Evolutionary conservation across 805 yeast species (phyloP).

Genomic region (Hanseniaspora pseudoguilliermondii): DNA sequence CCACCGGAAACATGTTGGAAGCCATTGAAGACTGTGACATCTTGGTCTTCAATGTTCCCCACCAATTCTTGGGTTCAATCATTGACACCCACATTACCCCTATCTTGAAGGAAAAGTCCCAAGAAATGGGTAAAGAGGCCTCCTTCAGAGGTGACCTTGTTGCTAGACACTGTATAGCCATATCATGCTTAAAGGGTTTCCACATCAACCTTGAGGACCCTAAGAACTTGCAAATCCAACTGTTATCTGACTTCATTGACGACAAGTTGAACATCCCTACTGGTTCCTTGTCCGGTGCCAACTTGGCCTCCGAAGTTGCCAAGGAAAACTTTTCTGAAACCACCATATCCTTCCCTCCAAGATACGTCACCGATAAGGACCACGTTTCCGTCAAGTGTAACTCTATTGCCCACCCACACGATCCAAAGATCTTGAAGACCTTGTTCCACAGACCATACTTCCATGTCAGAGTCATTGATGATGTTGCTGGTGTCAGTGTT

Average conservation of each 20-base stretch:
- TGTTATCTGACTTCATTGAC: slow-evolving; percentile 66
- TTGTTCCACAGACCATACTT: slow-evolving; percentile 95
- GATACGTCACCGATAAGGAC: slow-evolving; percentile 48
- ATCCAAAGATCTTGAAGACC: slow-evolving; percentile 43
- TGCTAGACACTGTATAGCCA: slow-evolving; percentile 61
- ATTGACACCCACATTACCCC: slow-evolving; percentile 25
- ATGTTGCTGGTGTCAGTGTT: slow-evolving; percentile 89
- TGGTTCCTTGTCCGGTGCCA: slow-evolving; percentile 96
- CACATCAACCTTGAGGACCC: slow-evolving; percentile 38
- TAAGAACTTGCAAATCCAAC: slow-evolving; percentile 67
- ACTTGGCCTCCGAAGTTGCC: slow-evolving; percentile 94
- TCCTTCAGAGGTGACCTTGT: slow-evolving; percentile 25
- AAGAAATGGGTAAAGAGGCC: background rate
- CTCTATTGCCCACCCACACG: slow-evolving; percentile 47
- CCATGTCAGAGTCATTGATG: slow-evolving; percentile 86
- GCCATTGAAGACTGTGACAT: slow-evolving; percentile 76
- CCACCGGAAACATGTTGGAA: slow-evolving; percentile 69
- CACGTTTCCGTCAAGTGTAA: slow-evolving; percentile 9
- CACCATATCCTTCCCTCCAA: slow-evolving; percentile 67
- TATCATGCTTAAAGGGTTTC: slow-evolving; percentile 91
- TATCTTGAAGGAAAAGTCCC: slow-evolving; percentile 4
- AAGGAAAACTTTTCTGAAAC: slow-evolving; percentile 94
- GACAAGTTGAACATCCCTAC: slow-evolving; percentile 76
- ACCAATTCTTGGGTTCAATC: slow-evolving; percentile 78
- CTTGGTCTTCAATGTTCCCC: slow-evolving; percentile 88